Evolutionary conservation across 1,284 basidiomycete genomes (phyloP), one percentile per base, ranked within the genome.

Genomic region (Blastosporella zonata): DNA sequence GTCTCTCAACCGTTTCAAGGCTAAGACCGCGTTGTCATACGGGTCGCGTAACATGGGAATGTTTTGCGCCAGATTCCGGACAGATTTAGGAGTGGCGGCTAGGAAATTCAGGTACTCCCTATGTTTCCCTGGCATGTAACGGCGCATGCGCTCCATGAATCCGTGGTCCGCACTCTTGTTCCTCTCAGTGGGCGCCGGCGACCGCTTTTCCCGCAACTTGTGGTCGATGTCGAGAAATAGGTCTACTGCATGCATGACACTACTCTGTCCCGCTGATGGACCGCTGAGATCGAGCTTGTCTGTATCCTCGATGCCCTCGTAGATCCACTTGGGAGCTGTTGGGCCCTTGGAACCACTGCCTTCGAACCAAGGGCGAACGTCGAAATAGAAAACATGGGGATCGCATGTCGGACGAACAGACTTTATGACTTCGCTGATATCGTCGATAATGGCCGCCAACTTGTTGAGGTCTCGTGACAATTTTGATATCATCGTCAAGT

Each of bases 211-310:
- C 45, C 81, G 74, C 65, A 93, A 83, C 55, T 87, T 86, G 66
- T 93, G 87, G 67, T 97, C 87, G 53, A 90, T 77, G 55, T 87
- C 86, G 25, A 90, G 74, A 71, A 92, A 88, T 67, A 94, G 81
- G 60, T 90, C 87, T 20, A 88, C 68, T 8, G 84, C 81, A 49
- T 90, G 88, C 73, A 99, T 93, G 50, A 95, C 79, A 37, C 87
- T 88, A 66, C 89, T 93, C 71, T 99, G 96, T 1, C 96, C 96
- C 0, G 93, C 95, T 8, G 90, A 93, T 5, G 97, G 95, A 0
- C 97, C 96, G 22, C 84, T 87, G 46, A 88, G 78, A 60, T 87
- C 81, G 20, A 83, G 73, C 23, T 69, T 63, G 15, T 79, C 75
- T 12, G 69, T 75, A 13, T 81, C 70, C 3, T 78, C 73, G 3